Base-by-base conservation (phyloP, 164 flowering plant genomes). In the Nymphaea colorata region DNA sequence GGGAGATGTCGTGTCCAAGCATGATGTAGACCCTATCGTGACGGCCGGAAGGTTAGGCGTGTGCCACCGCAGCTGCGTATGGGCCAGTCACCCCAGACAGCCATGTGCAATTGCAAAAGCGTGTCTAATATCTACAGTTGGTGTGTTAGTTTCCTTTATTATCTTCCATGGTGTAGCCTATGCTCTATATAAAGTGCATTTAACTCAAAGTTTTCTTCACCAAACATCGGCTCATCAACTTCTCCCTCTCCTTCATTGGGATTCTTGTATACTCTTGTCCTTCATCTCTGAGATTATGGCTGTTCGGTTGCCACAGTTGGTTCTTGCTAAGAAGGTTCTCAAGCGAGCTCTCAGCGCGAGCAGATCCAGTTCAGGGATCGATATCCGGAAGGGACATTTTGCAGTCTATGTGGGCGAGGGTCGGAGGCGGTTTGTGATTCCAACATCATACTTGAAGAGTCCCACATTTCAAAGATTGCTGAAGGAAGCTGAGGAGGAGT, bases 371-470 rank as follows among this genome's bases (percentile, higher is more conserved):
- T 47, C 55, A 47, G 55, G 2, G 7, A 12, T 2, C 12, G 55
- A 47, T 47, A 47, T 51, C 57, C 57, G 3, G 3, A 51, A 51
- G 14, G 57, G 57, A 4, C 57, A 51, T 8, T 8, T 51, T 5
- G 3, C 63, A 2, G 62, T 67, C 45, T 67, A 67, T 67, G 69
- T 67, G 41, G 69, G 69, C 4, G 62, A 67, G 61, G 6, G 42
- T n/a, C 51, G 43, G 57, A 68, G 43, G 55, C 47, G 70, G 3
- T 68, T 68, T 43, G 70, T 68, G 16, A 60, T 68, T 18, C 70
- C 70, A 4, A n/a, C 42, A 8, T 59, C 70, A 7, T 57, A 55
- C 41, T 15, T 68, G 64, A 68, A 68, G 18, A 36, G 43, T 6
- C 42, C 64, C 14, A n/a, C 41, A 4, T 68, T 68, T 36, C 70